Evolutionary conservation across 2,329 filamentous ascomycete genomes (phyloP), one percentile per base, ranked within the genome.

Genomic region (Cladosporium sp.): DNA sequence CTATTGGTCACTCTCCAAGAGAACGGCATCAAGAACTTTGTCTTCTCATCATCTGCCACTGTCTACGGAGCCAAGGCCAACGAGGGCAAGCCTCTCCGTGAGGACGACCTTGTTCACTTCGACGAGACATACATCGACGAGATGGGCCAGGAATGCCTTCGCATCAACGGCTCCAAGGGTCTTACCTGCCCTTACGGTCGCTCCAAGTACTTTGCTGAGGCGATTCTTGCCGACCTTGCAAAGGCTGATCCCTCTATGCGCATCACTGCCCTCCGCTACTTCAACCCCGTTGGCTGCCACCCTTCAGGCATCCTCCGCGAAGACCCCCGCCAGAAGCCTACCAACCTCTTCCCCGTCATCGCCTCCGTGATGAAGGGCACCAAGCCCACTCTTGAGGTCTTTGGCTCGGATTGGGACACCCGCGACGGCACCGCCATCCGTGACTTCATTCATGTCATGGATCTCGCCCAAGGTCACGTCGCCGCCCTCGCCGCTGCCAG

Each of bases 241-340:
- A 77, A 80, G 21, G 84, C 88, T 3, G 86, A 89, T 73, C 82
- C 86, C 6, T 81, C 83, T 28, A 89, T 87, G 86, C 84, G 83
- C 18, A 86, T 89, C 69, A 85, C 86, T 37, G 85, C 86, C 5
- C 79, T 90, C 31, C 82, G 88, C 33, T 90, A 90, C 76, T 90
- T 90, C 79, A 90, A 89, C 68, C 88, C 88, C 0, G 85, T 89
- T 62, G 88, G 88, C 8, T 89, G 86, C 74, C 86, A 90, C 72
- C 79, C 85, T 29, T 88, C 86, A 3, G 88, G 88, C 18, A 78
- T 88, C 7, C 79, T 90, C 12, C 86, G 87, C 21, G 88, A 90
- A 77, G 85, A 89, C 73, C 88, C 88, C 28, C 81, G 84, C 64
- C 84, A 84, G 65, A 82, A 80, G 40, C 86, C 88, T 10, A 88